Evolutionary conservation across 1,284 basidiomycete species (phyloP), one percentile per base, ranked within the genome.

Genomic region (Anthracocystis walkeri): DNA sequence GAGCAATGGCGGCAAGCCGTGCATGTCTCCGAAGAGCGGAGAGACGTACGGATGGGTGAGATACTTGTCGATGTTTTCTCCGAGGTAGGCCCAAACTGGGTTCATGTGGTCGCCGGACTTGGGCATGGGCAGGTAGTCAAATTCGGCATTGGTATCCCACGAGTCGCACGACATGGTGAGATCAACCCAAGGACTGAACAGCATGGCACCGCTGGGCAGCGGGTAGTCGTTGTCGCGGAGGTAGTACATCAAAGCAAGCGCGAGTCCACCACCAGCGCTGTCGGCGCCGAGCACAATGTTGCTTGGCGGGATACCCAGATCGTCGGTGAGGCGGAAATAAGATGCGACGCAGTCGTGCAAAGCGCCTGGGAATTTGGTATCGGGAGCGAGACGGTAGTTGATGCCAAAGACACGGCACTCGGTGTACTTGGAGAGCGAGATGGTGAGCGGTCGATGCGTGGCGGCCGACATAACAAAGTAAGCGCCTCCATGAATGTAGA

Each of bases 401-500:
- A 98, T 88, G n/a, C 93, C 93, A 86, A 98, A 98, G n/a, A 98
- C 91, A 35, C 97, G 90, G 31, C 94, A 91, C 81, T 95, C 93
- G 35, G 93, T 91, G 79, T 92, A 92, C 84, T 96, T 95, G 38
- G 94, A 92, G 60, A 98, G 87, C 7, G 93, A 93, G 77, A 98
- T 94, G 10, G 95, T 96, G 65, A 99, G 89, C 46, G 94, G 88
- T 46, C 96, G 90, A 85, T 97, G 95, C 0, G 93, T 94, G n/a
- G 95, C 93, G 18, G 96, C 93, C 79, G 92, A 95, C 77, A 94
- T 95, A 67, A 93, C 89, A 85, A 94, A 98, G 85, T 97, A 98
- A 54, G 95, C 95, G 90, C 93, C 96, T 58, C 96, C 97, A 82
- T 99, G 97, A 20, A 98, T 89, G 83, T 95, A 99, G 38, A 97